These are phyloP conservation scores for Hymenoscyphus occultus DNA, from an alignment of 2,329 filamentous ascomycete species.

Conservation along the genomic window DNA sequence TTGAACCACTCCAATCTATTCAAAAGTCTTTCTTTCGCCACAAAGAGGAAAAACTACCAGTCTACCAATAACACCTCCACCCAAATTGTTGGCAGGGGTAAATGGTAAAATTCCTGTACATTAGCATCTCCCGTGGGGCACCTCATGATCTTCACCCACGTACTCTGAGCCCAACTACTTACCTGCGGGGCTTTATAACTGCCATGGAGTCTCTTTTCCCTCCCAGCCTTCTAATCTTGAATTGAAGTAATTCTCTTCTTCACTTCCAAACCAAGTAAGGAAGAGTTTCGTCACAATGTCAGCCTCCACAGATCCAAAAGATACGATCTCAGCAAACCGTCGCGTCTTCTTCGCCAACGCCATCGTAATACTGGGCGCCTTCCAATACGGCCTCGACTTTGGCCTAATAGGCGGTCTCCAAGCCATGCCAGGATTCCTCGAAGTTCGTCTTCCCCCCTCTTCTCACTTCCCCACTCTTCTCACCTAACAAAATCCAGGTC, in stretches of 20 bases:
- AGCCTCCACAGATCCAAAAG: neutral
- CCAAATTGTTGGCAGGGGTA: neutral
- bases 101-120: neutral
- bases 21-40: neutral
- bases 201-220: neutral
- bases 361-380: slow-evolving; percentile 38
- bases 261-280: too few relatives aligned
- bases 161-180: too few relatives aligned
- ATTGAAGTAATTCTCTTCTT: too few relatives aligned
- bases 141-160: neutral
- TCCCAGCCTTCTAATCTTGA: neutral
- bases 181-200: neutral
- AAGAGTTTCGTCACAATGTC: neutral
- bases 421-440: slow-evolving; percentile 22
- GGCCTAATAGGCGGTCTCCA: slow-evolving; percentile 17
- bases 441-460: neutral
- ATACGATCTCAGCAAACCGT: slow-evolving; percentile 14
- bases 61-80: neutral
- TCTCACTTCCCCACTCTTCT: neutral
- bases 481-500: slow-evolving; percentile 33
- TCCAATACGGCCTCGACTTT: slow-evolving; percentile 24
- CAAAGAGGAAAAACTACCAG: neutral
- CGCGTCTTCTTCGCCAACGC: slow-evolving; percentile 15
- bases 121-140: neutral
- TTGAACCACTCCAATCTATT: neutral